Evolutionary conservation across 2,329 filamentous ascomycete genomes (phyloP).

Genomic region (Alternaria angustiovoidea): DNA sequence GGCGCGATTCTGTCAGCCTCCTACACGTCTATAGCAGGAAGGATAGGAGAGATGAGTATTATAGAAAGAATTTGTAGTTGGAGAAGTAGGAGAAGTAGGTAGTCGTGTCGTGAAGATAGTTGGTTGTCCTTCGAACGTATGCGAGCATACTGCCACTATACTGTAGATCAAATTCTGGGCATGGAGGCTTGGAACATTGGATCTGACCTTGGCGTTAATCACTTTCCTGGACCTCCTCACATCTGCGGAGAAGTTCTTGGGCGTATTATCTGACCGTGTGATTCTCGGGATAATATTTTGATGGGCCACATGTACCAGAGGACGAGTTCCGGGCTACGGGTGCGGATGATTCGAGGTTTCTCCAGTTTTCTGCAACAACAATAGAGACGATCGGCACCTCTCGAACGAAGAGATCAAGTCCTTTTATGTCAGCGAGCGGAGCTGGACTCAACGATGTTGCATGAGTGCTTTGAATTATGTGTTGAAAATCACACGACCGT

Average conservation of each 20-base stretch:
- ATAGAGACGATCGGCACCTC: background rate
- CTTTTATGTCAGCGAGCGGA: background rate
- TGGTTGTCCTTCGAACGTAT: background rate
- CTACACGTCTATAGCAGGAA: background rate
- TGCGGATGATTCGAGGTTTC: background rate
- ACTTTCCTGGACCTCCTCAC: background rate
- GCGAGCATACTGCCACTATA: background rate
- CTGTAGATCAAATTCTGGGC: background rate
- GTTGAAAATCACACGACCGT: background rate
- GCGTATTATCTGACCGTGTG: background rate
- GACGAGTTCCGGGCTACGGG: background rate
- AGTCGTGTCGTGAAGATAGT: too few relatives aligned
- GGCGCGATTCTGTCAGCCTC: background rate
- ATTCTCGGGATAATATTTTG: background rate
- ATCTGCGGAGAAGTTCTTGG: background rate
- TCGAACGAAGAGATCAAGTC: background rate
- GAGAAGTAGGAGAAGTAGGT: accelerated
- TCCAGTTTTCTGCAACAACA: background rate
- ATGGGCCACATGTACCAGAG: background rate
- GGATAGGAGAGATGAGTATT: background rate
- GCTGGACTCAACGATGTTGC: background rate
- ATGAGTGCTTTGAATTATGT: background rate
- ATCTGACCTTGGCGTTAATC: background rate
- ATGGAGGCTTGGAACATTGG: background rate
- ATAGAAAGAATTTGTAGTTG: background rate